These are phyloP conservation scores for Podospora fimiseda DNA, from an alignment of 495 filamentous ascomycete species.

Conservation along the genomic window DNA sequence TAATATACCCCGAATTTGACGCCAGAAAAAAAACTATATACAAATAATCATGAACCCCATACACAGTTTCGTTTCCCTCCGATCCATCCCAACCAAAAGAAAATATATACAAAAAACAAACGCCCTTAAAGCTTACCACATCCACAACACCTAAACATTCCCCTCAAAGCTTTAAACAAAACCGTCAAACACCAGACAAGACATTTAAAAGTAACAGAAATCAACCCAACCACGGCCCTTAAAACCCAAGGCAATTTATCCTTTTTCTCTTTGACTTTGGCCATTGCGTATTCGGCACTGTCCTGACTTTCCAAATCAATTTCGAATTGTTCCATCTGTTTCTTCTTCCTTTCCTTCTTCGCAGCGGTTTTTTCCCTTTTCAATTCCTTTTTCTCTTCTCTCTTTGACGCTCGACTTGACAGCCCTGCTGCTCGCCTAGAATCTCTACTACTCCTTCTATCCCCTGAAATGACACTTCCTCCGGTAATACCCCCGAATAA, in stretches of 20 bases:
- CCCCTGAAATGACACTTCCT: conserved; percentile 6
- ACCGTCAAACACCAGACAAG: conserved; percentile 41
- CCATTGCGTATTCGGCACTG: conserved; percentile 32
- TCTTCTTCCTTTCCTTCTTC: conserved; percentile 17
- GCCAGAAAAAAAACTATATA: too few species aligned
- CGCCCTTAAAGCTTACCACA: conserved; percentile 30
- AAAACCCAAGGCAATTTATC: conserved; percentile 36
- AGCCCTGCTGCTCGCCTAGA: conserved; percentile 24
- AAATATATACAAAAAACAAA: background rate
- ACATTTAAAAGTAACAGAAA: conserved; percentile 40
- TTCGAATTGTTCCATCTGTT: conserved; percentile 46
- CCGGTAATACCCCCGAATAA: conserved; percentile 18
- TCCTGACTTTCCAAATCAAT: conserved; percentile 51
- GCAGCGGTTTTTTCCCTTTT: too few species aligned
- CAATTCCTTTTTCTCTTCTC: conserved; percentile 15
- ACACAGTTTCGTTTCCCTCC: conserved; percentile 3
- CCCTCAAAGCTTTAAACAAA: conserved; percentile 37
- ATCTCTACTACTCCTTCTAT: conserved; percentile 13
- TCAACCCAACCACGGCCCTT: conserved; percentile 33
- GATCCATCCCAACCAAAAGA: background rate
- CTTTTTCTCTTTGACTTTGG: conserved; percentile 25
- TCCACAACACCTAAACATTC: conserved; percentile 33
- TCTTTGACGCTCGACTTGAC: conserved; percentile 12
- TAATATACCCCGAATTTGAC: too few species aligned
- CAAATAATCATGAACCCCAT: too few species aligned